Base-by-base conservation (phyloP, 331 rosid genomes). In the Dryas integrifolia region DNA sequence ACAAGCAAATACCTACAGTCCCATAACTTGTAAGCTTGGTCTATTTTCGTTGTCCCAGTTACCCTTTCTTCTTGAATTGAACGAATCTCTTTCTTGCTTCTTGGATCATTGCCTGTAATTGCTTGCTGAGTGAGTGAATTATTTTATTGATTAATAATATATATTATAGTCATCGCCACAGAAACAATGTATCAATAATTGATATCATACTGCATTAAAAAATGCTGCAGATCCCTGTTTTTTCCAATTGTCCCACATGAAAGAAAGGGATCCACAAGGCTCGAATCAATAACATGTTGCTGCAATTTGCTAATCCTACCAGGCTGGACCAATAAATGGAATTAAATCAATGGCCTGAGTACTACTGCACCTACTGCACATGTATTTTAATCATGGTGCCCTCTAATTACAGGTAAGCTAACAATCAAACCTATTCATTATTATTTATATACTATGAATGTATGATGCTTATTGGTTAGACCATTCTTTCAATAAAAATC, bases 371-470 rank as follows among this genome's bases (percentile, higher is more conserved):
- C 48, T 3, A 6, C 9, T 41, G 14, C 63, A 18, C 55, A 15
- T 70, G 55, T 43, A 41, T 53, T 56, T 48, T 13, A 66, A 66
- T 66, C 71, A 66, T 46, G 12, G 26, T 66, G 21, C 12, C 55
- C 26, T 9, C 53, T 5, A 46, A 65, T 7, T 7, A 10, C 12
- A 46, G 56, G 41, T 21, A 3, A 30, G 30, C n/a, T 49, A 67
- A 30, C 59, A 50, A 67, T n/a, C 47, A 67, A 45, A 57, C 44
- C 7, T 35, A 7, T 56, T 70, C 38, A 18, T 26, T 5, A 10
- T n/a, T 51, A n/a, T 40, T 53, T 55, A 40, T 13, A 40, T 13
- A 40, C 2, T 6, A 18, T 65, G 40, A 65, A 21, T 21, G 18
- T 65, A 10, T 35, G 43, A 7, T 55, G 74, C 7, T 7, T 10